phyloP scores from a whole-genome alignment of 2,329 filamentous ascomycete species.

The Cercospora sojina region DNA sequence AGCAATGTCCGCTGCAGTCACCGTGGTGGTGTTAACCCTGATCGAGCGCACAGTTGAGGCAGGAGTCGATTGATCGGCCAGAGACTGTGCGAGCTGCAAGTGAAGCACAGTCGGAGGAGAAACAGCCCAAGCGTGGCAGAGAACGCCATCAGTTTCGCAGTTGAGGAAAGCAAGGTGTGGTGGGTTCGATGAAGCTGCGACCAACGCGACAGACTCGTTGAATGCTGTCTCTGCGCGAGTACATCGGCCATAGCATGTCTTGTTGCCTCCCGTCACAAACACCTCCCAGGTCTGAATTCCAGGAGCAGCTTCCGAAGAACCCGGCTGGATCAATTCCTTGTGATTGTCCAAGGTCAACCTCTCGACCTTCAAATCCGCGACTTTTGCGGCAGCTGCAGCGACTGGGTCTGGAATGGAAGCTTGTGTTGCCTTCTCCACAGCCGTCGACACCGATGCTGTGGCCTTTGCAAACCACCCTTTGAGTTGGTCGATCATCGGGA shows the following conservation, averaged over 20 bases:
- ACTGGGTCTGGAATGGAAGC: slow-evolving; percentile 43
- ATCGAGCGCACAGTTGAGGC: slow-evolving; percentile 64
- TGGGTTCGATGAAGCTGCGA: slow-evolving; percentile 59
- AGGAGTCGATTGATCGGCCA: slow-evolving; percentile 63
- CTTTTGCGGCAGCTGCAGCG: slow-evolving; percentile 45
- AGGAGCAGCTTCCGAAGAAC: slow-evolving; percentile 56
- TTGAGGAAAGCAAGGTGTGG: slow-evolving; percentile 69
- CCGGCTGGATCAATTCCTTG: slow-evolving; percentile 65
- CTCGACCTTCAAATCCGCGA: slow-evolving; percentile 54
- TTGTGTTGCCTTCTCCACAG: slow-evolving; percentile 54
- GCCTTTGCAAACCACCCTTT: slow-evolving; percentile 56
- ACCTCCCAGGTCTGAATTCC: slow-evolving; percentile 75
- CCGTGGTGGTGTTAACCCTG: slow-evolving; percentile 67
- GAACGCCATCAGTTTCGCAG: slow-evolving; percentile 71
- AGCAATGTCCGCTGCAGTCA: slow-evolving; percentile 63
- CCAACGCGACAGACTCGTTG: slow-evolving; percentile 51
- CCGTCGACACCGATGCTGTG: slow-evolving; percentile 56
- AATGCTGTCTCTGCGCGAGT: slow-evolving; percentile 60
- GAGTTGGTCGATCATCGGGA: slow-evolving; percentile 61
- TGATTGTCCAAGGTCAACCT: slow-evolving; percentile 68
- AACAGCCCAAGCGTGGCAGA: slow-evolving; percentile 73
- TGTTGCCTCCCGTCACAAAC: slow-evolving; percentile 71
- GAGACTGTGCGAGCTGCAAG: slow-evolving; percentile 58
- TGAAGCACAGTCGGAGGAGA: slow-evolving; percentile 65
- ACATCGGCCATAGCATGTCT: slow-evolving; percentile 74